These are phyloP conservation scores for Backusella parvicylindrica DNA, from an alignment of 192 early-diverging fungal genomes.

Conservation along the genomic window DNA sequence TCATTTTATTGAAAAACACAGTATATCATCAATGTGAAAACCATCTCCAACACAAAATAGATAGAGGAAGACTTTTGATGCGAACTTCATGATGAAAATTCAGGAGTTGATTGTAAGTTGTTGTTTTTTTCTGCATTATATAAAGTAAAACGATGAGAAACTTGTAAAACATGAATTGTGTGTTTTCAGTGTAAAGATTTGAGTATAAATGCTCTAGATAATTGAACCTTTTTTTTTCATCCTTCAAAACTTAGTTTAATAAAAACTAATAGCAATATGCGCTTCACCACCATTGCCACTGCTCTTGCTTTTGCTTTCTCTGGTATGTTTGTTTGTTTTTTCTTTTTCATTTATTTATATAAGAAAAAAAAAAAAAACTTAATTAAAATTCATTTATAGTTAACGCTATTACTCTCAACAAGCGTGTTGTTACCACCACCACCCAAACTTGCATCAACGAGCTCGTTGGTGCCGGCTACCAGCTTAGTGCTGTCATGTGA, in stretches of 20 bases:
- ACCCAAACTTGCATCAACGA: neutral
- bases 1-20: no score
- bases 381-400: neutral
- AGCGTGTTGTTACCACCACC: neutral
- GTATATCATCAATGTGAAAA: no score
- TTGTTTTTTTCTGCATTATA: neutral
- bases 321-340: neutral
- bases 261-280: neutral
- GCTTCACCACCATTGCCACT: neutral
- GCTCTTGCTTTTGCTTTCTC: neutral
- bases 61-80: no score
- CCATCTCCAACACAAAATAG: no score
- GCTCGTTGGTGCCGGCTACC: neutral
- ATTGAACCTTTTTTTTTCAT: neutral
- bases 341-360: neutral
- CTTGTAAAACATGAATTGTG: neutral
- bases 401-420: neutral
- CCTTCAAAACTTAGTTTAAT: neutral
- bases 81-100: no score
- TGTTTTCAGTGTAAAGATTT: neutral
- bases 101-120: no score
- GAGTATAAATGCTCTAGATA: neutral
- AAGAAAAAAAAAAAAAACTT: neutral
- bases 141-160: neutral
- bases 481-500: neutral